phyloP scores from a whole-genome alignment of 2,329 filamentous ascomycete species.

The Aschersonia sp. region DNA sequence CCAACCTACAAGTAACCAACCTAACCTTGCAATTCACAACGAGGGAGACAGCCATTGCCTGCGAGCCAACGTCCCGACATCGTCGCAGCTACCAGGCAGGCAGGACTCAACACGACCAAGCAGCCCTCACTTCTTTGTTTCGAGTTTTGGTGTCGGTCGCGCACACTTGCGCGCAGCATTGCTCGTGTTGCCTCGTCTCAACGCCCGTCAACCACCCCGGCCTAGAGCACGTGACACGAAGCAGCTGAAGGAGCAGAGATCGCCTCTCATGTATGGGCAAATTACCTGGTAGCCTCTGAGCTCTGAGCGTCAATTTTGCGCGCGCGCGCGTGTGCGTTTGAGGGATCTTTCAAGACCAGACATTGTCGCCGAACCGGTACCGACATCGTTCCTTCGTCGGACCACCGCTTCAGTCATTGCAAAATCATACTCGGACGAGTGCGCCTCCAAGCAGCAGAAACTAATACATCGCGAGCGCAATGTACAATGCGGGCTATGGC shows the following conservation, averaged over 20 bases:
- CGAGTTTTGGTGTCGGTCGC: no score
- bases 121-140: no score
- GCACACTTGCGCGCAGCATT: no score
- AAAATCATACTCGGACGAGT: no score
- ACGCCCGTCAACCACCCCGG: not conserved
- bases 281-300: not conserved
- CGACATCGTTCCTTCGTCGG: no score
- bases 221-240: not conserved
- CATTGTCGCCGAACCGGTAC: no score
- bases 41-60: not conserved
- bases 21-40: not conserved
- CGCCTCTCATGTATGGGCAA: not conserved
- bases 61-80: not conserved
- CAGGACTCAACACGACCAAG: not conserved
- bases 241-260: not conserved
- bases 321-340: no score
- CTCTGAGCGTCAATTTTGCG: not conserved
- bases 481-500: conserved; percentile 42
- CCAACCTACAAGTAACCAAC: not conserved
- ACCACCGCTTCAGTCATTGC: no score
- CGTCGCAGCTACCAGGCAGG: not conserved
- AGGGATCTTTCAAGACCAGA: not conserved
- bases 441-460: not conserved
- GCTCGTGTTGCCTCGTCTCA: not conserved
- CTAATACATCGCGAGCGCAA: conserved; percentile 12